Evolutionary conservation across 495 filamentous ascomycete genomes (phyloP), one percentile per base, ranked within the genome.

Genomic region (Immersiella caudata): DNA sequence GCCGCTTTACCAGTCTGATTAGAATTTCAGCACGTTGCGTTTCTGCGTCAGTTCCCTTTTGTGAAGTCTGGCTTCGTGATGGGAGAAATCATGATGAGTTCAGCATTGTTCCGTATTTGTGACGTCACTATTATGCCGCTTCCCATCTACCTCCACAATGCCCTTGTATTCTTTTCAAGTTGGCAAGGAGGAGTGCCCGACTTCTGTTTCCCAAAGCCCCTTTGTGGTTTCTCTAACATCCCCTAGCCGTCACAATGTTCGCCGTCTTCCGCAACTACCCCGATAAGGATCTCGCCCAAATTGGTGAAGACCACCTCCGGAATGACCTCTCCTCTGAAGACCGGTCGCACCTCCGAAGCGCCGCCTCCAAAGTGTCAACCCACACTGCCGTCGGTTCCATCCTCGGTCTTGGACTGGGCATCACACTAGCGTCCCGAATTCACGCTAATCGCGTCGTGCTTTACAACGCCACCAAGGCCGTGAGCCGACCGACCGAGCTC

Each of bases 271-370:
- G 88, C 62, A 81, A 79, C 60, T 76, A 83, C 56, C 80, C 79
- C 64, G 74, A 84, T 60, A 85, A 89, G 36, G 75, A 77, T 52
- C 82, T 91, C 22, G 74, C 77, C 62, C 75, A 78, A 25, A 82
- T 92, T 12, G 88, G 87, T 29, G 86, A 90, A 65, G 73, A 87
- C 60, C 89, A 91, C 76, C 62, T 89, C 35, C 79, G 91, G 62
- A 82, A 89, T 63, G 88, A 90, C 77, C 82, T 91, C 27, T 75
- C 76, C 16, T 68, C 82, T 66, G 77, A 81, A 14, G 89, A 92
- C 71, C 88, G 89, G 68, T 84, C 86, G 12, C 79, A 77, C 1
- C 78, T 92, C 12, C 78, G 80, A 27, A 76, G 68, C 6, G 89
- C 89, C 7, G 84, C 87, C 12, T 69, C 65, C 6, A 85, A 77